A percentile compares a stretch with the other conserved stretches of the same genome.
Evolutionary conservation across 2,329 filamentous ascomycete species (phyloP).

Genomic region (Juglanconis sp.): DNA sequence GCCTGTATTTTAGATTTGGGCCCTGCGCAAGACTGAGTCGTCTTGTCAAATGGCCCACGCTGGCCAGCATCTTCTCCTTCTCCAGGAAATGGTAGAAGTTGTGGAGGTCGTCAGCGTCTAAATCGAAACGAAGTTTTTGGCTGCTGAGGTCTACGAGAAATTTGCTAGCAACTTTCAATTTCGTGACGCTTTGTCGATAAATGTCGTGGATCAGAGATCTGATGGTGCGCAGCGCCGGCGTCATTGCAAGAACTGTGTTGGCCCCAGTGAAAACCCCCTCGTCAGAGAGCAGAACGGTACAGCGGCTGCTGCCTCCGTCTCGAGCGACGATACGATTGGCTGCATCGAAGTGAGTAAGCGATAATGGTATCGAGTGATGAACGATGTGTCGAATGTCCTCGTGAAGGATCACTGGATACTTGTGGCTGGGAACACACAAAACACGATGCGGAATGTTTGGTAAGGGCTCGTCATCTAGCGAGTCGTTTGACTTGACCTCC

Average conservation of each 20-base stretch:
- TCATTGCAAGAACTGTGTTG: not conserved
- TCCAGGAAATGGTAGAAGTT: too few relatives aligned
- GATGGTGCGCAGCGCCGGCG: not conserved
- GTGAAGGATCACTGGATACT: not conserved
- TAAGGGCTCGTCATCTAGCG: not conserved
- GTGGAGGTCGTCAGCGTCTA: too few relatives aligned
- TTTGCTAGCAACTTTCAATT: too few relatives aligned
- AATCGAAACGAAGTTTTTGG: too few relatives aligned
- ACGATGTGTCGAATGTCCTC: not conserved
- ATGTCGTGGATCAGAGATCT: not conserved
- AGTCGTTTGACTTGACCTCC: not conserved
- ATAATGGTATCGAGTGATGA: not conserved
- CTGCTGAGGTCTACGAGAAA: too few relatives aligned
- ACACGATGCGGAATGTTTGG: not conserved
- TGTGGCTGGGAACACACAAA: not conserved
- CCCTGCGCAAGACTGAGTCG: too few relatives aligned
- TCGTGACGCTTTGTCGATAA: too few relatives aligned
- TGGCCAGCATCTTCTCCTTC: too few relatives aligned
- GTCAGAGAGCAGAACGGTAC: not conserved
- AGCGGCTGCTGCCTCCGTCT: not conserved
- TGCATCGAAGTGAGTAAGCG: not conserved
- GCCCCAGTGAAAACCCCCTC: not conserved
- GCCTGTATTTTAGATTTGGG: too few relatives aligned
- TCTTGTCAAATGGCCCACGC: too few relatives aligned
- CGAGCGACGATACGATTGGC: not conserved